These are phyloP conservation scores for Alternaria gansuensis DNA, from an alignment of 2,329 filamentous ascomycete species.

Conservation along the genomic window DNA sequence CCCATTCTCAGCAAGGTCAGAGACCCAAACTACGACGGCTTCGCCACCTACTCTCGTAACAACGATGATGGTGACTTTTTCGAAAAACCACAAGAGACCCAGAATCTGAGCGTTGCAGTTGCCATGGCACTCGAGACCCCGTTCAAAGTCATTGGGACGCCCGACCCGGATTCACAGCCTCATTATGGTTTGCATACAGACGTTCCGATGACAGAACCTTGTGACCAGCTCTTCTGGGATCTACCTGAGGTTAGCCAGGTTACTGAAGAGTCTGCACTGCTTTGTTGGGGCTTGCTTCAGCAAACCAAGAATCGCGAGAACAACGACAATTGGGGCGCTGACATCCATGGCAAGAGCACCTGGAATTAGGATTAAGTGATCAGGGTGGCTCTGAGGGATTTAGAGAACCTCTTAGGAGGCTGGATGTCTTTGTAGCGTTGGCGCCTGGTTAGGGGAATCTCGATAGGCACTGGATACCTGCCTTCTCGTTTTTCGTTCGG, in stretches of 20 bases:
- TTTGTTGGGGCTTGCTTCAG: background rate
- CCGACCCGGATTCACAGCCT: background rate
- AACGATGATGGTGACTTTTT: too few species aligned
- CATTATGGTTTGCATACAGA: background rate
- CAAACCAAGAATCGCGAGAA: background rate
- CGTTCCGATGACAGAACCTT: background rate
- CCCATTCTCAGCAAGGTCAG: background rate
- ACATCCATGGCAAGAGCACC: background rate
- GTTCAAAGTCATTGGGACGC: background rate
- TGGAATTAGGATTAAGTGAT: background rate
- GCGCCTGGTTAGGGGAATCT: background rate
- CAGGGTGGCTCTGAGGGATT: background rate
- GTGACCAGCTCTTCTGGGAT: background rate
- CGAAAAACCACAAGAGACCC: too few species aligned
- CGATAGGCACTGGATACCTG: background rate
- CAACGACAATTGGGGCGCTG: background rate
- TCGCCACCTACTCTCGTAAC: background rate
- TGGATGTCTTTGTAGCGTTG: background rate
- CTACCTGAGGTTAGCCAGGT: background rate
- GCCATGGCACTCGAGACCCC: too few species aligned
- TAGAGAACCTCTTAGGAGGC: background rate
- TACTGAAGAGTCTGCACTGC: background rate
- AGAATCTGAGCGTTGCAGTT: too few species aligned
- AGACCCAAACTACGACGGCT: background rate
- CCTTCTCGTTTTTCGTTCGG: background rate